Base-by-base conservation (phyloP, 345 rosid species). In the Diplotaxis tenuifolia region DNA sequence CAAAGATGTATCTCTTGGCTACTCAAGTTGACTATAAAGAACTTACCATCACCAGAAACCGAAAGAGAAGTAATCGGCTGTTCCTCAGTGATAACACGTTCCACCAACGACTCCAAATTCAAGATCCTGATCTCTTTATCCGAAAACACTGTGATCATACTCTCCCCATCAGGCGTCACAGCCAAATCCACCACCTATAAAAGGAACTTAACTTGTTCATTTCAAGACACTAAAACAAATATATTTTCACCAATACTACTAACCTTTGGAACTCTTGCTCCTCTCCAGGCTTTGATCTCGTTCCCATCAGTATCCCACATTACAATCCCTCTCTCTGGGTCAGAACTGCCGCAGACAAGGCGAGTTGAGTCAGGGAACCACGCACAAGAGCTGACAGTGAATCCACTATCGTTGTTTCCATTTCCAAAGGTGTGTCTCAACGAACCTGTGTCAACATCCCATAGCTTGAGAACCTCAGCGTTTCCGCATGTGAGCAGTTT, bases 331-430 rank as follows among this genome's bases (percentile, higher is more conserved):
- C 82, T 91, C 65, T 86, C 90, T 3, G 93, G 89, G 23, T 87
- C 89, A 70, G 88, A 87, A 83, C 96, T 88, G 82, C 97, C 97
- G 80, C 93, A 91, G 15, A 89, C 90, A 75, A 91, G 83, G 75
- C 83, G 85, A 69, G 83, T 84, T 75, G 96, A 94, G 86, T 91
- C 95, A 34, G 97, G 97, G 84, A 91, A 89, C 96, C 97, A 94
- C 79, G 96, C 95, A 81, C 96, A 91, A 54, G 97, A 89, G 86
- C 96, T 87, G 75, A 89, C 91, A 18, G 84, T 74, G 85, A 89
- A 91, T 82, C 83, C 88, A 12, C 70, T 79, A 70, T 86, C 86
- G 58, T 79, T 78, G 75, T 88, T 92, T 71, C 95, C 96, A 85
- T 88, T 92, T 71, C 95, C 96, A 85, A 88, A 89, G 72, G 97